Base-by-base conservation (phyloP, 805 yeast genomes). In the Candida chauliodis region DNA sequence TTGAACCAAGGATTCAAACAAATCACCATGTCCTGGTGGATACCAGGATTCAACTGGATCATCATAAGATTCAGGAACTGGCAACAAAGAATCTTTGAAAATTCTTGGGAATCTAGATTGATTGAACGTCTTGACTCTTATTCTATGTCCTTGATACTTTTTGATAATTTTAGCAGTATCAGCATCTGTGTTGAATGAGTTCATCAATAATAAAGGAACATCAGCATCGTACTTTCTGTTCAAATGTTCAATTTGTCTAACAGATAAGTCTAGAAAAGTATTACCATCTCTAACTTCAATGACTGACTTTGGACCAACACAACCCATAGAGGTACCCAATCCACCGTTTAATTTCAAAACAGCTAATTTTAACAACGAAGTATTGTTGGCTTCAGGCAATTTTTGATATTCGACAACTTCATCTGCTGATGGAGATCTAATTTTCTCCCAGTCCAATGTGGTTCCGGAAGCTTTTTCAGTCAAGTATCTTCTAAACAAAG, bases 21-120 rank as follows among this genome's bases (percentile, higher is more conserved):
- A 71, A 68, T 93, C 99, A 68, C 99, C 99, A 65, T 93, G 99
- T 38, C 99, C 99, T n/a, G 99, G 99, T 36, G 99, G 99, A 61
- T 93, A 93, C 99, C 99, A 93, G 41, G 85, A 73, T 54, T 87
- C 91, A 51, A 85, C 74, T 30, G 74, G 73, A 55, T 88, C 95
- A 44, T 82, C 81, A 47, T 61, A 75, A 24, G 76, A 58, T 48
- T 84, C 78, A 43, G 99, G 97, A 34, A 91, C 96, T 19, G 99
- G 99, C 59, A 93, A 76, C 53, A 89, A 69, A n/a, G 97, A 87
- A 64, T 93, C 99, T 70, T 85, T 88, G 71, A 76, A 84, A 48
- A 93, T 88, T 69, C 99, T 81, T 55, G 99, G 99, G 73, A 80
- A 93, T 52, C 93, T 80, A n/a, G 97, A 89, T 73, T 93, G 99